Evolutionary conservation across 805 yeast genomes (phyloP).

Genomic region (Wickerhamiella occidentalis): DNA sequence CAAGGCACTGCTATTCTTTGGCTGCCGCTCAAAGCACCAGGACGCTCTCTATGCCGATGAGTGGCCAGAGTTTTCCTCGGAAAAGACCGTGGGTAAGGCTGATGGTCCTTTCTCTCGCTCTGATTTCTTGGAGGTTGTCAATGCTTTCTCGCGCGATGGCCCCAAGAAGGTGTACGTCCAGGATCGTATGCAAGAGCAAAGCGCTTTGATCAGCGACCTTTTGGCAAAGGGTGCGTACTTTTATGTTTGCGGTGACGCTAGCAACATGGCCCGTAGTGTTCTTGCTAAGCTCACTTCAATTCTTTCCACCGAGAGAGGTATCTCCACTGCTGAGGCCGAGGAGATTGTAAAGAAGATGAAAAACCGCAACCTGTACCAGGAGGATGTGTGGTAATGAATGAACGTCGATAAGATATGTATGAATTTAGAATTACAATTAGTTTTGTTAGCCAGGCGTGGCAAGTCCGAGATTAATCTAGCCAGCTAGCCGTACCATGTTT

Average conservation of each 20-base stretch:
- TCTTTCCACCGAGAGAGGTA: constrained; percentile 47
- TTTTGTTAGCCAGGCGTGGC: too few species aligned
- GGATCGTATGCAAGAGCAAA: constrained; percentile 46
- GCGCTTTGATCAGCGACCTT: constrained; percentile 39
- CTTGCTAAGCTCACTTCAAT: constrained; percentile 55
- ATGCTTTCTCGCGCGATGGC: constrained; percentile 77
- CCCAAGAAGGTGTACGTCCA: constrained; percentile 70
- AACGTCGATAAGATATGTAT: too few species aligned
- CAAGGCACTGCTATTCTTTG: constrained; percentile 65
- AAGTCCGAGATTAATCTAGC: too few species aligned
- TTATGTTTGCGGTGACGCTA: constrained; percentile 96
- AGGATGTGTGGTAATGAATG: constrained; percentile 77
- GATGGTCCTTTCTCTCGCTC: constrained; percentile 15
- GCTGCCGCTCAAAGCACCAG: constrained; percentile 67
- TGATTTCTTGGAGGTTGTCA: constrained; percentile 40
- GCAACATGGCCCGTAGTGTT: constrained; percentile 90
- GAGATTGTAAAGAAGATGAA: constrained; percentile 68
- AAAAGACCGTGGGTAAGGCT: constrained; percentile 13
- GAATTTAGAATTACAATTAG: too few species aligned
- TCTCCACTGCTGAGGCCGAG: constrained; percentile 55
- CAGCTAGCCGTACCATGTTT: too few species aligned
- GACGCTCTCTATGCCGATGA: constrained; percentile 83
- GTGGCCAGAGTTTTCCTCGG: constrained; percentile 54
- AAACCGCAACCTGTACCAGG: constrained; percentile 82
- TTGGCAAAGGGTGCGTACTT: constrained; percentile 64